Evolutionary conservation across 2,329 filamentous ascomycete species (phyloP).

Genomic region (Xylariaceae sp.): DNA sequence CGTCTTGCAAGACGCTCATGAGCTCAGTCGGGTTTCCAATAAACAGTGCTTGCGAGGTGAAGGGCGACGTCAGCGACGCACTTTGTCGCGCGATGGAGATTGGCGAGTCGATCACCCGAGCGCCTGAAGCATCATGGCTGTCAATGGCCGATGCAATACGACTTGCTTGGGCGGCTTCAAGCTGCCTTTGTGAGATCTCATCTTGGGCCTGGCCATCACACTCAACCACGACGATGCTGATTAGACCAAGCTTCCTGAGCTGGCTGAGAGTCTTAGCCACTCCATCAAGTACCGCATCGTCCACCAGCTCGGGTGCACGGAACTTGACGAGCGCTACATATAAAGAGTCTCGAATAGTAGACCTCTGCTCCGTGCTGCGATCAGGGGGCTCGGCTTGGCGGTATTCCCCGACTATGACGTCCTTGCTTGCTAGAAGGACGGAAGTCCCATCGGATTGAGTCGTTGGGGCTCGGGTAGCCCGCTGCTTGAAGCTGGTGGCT

Average conservation of each 20-base stretch:
- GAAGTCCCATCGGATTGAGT: conserved; percentile 1
- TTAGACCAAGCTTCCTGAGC: conserved; percentile 76
- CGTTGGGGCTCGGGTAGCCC: conserved; percentile 24
- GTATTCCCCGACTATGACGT: not conserved
- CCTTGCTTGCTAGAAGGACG: conserved; percentile 5
- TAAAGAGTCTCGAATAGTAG: conserved; percentile 36
- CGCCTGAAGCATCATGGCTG: conserved; percentile 63
- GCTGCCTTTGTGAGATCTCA: conserved; percentile 38
- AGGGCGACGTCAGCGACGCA: conserved; percentile 28
- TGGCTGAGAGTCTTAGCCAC: conserved; percentile 83
- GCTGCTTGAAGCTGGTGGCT: conserved; percentile 33
- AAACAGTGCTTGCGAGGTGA: conserved; percentile 35
- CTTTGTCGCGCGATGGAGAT: conserved; percentile 38
- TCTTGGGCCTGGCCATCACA: conserved; percentile 44
- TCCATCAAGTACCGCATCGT: conserved; percentile 67
- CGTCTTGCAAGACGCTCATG: conserved; percentile 63
- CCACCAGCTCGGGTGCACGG: conserved; percentile 67
- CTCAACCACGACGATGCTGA: conserved; percentile 81
- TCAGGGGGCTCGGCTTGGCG: not conserved
- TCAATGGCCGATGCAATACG: conserved; percentile 76
- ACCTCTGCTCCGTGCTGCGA: conserved; percentile 41
- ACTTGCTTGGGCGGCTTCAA: conserved; percentile 62
- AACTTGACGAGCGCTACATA: conserved; percentile 88
- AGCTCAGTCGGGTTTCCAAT: conserved; percentile 53
- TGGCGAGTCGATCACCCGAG: conserved; percentile 63